Percentiles rank a stretch among this genome's conserved stretches.
phyloP scores from a whole-genome alignment of 176 grass and related monocot species.

The Musa itinerans region DNA sequence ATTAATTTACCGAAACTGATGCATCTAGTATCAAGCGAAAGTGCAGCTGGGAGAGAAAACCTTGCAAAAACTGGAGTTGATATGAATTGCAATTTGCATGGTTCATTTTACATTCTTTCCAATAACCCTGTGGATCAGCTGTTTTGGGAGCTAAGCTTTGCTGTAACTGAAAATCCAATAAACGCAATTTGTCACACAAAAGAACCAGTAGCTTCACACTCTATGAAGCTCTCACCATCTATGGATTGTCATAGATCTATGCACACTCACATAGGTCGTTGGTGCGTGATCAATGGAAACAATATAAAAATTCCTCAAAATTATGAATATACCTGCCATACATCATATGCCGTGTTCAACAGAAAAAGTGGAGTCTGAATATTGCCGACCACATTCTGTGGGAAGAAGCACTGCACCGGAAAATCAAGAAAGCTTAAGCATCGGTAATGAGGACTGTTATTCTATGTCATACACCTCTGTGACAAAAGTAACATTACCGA shows the following conservation, averaged over 20 bases:
- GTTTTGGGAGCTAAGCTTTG: conserved; percentile 70
- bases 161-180: conserved; percentile 47
- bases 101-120: conserved; percentile 63
- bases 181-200: background rate
- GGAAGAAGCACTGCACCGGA: conserved; percentile 64
- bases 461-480: background rate
- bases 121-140: conserved; percentile 61
- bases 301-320: too few species aligned
- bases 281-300: background rate
- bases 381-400: conserved; percentile 45
- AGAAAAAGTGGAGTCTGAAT: conserved; percentile 58
- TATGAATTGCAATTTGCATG: conserved; percentile 55
- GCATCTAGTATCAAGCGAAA: background rate
- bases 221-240: background rate
- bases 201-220: background rate
- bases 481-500: conserved; percentile 37
- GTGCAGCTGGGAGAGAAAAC: conserved; percentile 20
- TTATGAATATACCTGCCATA: conserved; percentile 50
- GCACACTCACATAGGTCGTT: background rate
- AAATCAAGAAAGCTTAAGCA: background rate
- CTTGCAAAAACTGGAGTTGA: conserved; percentile 79
- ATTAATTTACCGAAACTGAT: too few species aligned
- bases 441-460: background rate
- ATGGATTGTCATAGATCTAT: background rate
- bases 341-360: conserved; percentile 72